Base-by-base conservation (phyloP, 768 basidiomycete species). In the Boletus reticuloceps region DNA sequence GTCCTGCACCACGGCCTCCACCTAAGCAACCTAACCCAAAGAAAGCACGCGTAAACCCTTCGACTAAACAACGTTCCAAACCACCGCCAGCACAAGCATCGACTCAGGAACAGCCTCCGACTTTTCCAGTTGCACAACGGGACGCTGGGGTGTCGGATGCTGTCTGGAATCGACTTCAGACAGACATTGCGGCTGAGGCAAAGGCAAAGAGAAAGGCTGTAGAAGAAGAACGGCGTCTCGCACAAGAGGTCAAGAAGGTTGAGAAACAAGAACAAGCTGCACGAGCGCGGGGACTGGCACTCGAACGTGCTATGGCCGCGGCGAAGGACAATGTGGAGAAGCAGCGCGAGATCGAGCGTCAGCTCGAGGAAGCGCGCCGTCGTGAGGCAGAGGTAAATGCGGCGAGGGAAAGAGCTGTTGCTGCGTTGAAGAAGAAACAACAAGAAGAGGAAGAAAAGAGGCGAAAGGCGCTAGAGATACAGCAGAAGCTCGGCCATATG, bases 61-160 rank as follows among this genome's bases (percentile, higher is more conserved):
- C 25, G 6, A 25, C 25, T 25, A 25, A 25, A 10, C 47, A 48
- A 1, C 31, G 3, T 37, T 17, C 36, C 13, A 17, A 37, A 37
- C 36, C 12, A 37, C 36, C 48, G n/a, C 20, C 27, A 0, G 27
- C 27, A 29, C 29, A 29, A 20, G 5, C 43, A 43, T 12, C 37
- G 53, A 8, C 31, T 4, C 38, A 46, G 8, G 46, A 54, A 6
- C 60, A 40, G 29, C 51, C 58, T 17, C 58, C 48, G 16, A 60
- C 46, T n/a, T 14, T 38, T 44, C 48, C 42, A 2, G 41, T 54
- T 19, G 61, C 51, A 3, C 59, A 39, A 14, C 78, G 82, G 16
- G 85, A 86, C 62, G 56, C 73, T 13, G 85, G 81, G 0, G 82
- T 87, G 1, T 63, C 75, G 0, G 82, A 87, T 63, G 70, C 63